These are phyloP conservation scores for Leptomonas pyrrhocoris DNA, from an alignment of 208 protist species.

Conservation along the genomic window DNA sequence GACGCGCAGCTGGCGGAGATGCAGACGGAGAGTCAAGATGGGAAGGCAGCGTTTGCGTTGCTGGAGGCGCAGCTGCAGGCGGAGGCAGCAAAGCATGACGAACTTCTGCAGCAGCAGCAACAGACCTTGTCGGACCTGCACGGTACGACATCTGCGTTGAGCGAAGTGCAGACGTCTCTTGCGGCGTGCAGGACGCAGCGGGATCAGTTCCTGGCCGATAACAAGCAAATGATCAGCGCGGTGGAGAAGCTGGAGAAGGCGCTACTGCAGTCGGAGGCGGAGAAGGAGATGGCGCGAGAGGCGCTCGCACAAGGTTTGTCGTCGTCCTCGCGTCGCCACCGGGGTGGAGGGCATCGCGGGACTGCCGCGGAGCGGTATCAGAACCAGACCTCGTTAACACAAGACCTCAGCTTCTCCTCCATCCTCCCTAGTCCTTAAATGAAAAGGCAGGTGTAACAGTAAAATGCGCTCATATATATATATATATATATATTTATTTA, in stretches of 20 bases:
- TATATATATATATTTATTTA: too few relatives aligned
- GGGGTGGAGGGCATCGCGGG: constrained; percentile 7
- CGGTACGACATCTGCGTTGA: constrained; percentile 14
- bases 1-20: constrained; percentile 10
- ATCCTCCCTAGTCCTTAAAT: neutral
- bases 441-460: too few relatives aligned
- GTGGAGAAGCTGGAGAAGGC: constrained; percentile 62
- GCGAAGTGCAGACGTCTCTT: constrained; percentile 22
- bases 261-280: constrained; percentile 57
- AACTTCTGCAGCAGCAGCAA: constrained; percentile 21
- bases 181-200: constrained; percentile 19
- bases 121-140: constrained; percentile 23
- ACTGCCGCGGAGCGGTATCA: constrained; percentile 11
- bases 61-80: constrained; percentile 9
- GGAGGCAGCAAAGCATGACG: neutral
- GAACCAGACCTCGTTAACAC: constrained; percentile 25
- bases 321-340: constrained; percentile 20
- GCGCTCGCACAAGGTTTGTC: constrained; percentile 64
- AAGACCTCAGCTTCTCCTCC: constrained; percentile 31
- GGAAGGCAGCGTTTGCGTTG: neutral
- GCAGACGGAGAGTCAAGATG: constrained; percentile 1
- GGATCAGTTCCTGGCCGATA: constrained; percentile 66
- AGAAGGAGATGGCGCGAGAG: constrained; percentile 59
- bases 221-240: constrained; percentile 58
- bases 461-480: too few relatives aligned